Conservation (phyloP, 345 rosid genomes). For the Boechera divaricarpa region DNA sequence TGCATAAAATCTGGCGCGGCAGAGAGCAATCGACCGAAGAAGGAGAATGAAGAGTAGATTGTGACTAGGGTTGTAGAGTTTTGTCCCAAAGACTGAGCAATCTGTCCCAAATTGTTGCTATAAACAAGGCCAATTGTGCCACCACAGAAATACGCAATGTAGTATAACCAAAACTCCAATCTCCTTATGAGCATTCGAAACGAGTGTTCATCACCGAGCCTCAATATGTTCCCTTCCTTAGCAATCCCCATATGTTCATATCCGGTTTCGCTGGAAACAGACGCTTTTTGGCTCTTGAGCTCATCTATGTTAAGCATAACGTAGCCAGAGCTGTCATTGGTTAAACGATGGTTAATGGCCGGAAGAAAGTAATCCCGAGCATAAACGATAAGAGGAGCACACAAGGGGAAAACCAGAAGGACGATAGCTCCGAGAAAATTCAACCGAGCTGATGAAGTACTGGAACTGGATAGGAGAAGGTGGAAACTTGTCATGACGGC, state of each 20-base stretch:
- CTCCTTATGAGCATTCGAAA: slow-evolving; percentile 55
- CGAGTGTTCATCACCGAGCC: slow-evolving; percentile 78
- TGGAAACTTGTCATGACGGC: slow-evolving; percentile 75
- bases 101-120: slow-evolving; percentile 88
- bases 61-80: slow-evolving; percentile 54
- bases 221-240: slow-evolving; percentile 56
- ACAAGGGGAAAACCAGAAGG: slow-evolving; percentile 61
- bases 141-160: slow-evolving; percentile 72
- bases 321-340: slow-evolving; percentile 47
- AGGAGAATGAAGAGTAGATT: slow-evolving; percentile 78
- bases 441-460: slow-evolving; percentile 53
- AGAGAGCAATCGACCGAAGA: slow-evolving; percentile 82
- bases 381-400: slow-evolving; percentile 63
- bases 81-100: slow-evolving; percentile 73
- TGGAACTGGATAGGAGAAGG: slow-evolving; percentile 61
- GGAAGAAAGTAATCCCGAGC: slow-evolving; percentile 57
- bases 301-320: slow-evolving; percentile 54
- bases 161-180: slow-evolving; percentile 87
- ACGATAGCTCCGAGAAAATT: slow-evolving; percentile 60
- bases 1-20: slow-evolving; percentile 82
- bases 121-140: slow-evolving; percentile 84
- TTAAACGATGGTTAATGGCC: slow-evolving; percentile 30
- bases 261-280: slow-evolving; percentile 36
- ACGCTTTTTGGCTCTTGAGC: slow-evolving; percentile 57
- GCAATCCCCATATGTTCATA: slow-evolving; percentile 21